phyloP scores from a whole-genome alignment of 495 filamentous ascomycete species.

The Aspergillus indologenus region DNA sequence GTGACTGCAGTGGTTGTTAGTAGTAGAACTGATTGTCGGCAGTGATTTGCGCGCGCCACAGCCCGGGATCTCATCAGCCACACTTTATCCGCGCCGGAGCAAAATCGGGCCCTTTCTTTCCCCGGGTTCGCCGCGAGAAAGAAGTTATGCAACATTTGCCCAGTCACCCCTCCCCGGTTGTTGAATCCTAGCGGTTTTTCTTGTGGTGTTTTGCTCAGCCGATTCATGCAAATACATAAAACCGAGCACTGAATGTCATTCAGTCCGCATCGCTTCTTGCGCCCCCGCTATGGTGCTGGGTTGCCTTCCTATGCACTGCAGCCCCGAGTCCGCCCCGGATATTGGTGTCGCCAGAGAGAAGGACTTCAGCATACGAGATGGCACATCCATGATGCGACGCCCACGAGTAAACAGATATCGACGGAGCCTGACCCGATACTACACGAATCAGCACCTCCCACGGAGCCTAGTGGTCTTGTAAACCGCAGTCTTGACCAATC shows the following conservation, averaged over 20 bases:
- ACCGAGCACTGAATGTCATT: slow-evolving; percentile 41
- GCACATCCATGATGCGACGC: slow-evolving; percentile 19
- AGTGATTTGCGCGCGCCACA: slow-evolving; percentile 24
- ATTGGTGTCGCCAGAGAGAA: slow-evolving; percentile 22
- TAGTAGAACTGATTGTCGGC: neutral
- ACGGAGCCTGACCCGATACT: neutral
- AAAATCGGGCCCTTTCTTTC: slow-evolving; percentile 26
- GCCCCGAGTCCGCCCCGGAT: slow-evolving; percentile 22
- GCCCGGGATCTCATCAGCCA: slow-evolving; percentile 26
- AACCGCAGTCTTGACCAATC: neutral
- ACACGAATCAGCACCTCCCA: neutral
- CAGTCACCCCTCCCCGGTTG: neutral
- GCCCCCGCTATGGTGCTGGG: slow-evolving; percentile 30
- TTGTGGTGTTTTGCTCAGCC: neutral
- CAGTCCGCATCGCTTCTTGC: slow-evolving; percentile 31
- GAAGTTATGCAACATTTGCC: neutral
- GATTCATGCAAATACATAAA: slow-evolving; percentile 2
- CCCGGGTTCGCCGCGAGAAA: neutral
- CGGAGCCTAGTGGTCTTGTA: neutral
- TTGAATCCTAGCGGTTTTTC: neutral
- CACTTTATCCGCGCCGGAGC: slow-evolving; percentile 16
- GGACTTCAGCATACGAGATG: slow-evolving; percentile 12
- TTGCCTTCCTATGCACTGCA: slow-evolving; percentile 24
- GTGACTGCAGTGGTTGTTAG: neutral
- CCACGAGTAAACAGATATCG: slow-evolving; percentile 3